Percentiles rank a stretch among this genome's conserved stretches.
Evolutionary conservation across 305 asterid genomes (phyloP).

Genomic region (Fraxinus latifolia): DNA sequence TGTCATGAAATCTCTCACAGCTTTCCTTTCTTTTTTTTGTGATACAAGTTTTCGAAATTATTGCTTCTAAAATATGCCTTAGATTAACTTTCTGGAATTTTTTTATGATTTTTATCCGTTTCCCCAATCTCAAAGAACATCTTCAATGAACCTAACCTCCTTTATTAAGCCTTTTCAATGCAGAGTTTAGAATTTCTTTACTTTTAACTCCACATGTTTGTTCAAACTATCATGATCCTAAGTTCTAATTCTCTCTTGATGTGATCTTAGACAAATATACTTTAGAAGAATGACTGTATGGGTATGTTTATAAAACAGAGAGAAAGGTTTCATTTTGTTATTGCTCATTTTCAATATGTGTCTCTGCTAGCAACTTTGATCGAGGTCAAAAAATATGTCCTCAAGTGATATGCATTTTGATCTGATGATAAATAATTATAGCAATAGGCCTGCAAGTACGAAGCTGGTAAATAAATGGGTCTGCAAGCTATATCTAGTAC

Average conservation of each 20-base stretch:
- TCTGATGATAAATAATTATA: background rate
- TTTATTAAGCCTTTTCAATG: background rate
- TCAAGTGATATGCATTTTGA: background rate
- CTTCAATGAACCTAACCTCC: background rate
- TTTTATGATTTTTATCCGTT: background rate
- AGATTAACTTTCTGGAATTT: background rate
- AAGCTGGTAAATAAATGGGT: conserved; percentile 21
- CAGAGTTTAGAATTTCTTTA: background rate
- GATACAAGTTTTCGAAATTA: background rate
- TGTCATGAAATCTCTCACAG: background rate
- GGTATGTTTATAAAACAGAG: background rate
- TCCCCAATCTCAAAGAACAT: background rate
- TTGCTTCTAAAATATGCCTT: background rate
- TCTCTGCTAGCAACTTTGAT: background rate
- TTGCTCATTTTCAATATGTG: background rate
- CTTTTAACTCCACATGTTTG: background rate
- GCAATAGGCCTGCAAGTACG: conserved; percentile 22
- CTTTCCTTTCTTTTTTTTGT: background rate
- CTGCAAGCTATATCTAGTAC: background rate
- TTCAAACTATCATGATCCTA: background rate
- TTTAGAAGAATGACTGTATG: background rate
- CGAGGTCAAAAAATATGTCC: background rate
- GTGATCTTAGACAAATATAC: background rate
- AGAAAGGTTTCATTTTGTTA: background rate
- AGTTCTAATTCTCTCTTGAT: background rate